A percentile compares a stretch with the other conserved stretches of the same genome.
These are phyloP conservation scores for Tuber indicum DNA, from an alignment of 495 filamentous ascomycete species.

Conservation along the genomic window DNA sequence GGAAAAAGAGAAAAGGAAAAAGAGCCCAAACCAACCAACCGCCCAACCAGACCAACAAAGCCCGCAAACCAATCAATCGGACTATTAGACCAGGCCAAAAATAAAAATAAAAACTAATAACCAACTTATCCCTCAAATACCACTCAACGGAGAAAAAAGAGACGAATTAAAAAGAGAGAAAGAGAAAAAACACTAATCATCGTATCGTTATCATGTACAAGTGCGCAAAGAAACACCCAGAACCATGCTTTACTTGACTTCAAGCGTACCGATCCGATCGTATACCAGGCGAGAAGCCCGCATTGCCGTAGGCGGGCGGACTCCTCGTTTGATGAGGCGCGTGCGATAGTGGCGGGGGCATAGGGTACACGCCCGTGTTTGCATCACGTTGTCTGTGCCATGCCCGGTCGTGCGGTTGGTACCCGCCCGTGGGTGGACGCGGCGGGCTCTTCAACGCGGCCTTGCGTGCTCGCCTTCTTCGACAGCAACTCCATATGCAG, in stretches of 20 bases:
- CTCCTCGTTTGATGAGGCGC: constrained; percentile 12
- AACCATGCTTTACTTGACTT: constrained; percentile 19
- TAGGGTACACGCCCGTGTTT: constrained; percentile 15
- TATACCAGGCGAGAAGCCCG: constrained; percentile 12
- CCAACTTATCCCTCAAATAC: not conserved
- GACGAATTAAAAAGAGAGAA: not conserved
- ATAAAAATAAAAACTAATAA: not conserved
- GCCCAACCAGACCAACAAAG: not conserved
- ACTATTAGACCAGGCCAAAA: not conserved
- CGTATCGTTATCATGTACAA: constrained; percentile 7
- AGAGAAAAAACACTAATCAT: constrained; percentile 3
- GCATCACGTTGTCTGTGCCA: constrained; percentile 19
- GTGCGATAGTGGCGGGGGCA: constrained; percentile 14
- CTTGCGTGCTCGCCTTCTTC: constrained; percentile 41
- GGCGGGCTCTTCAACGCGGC: constrained; percentile 31
- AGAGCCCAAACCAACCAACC: not conserved
- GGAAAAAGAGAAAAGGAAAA: constrained; percentile 5
- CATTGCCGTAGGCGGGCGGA: constrained; percentile 10
- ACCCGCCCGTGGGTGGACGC: constrained; percentile 18
- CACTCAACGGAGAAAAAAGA: constrained; percentile 2
- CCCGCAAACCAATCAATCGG: not conserved
- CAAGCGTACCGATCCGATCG: constrained; percentile 24
- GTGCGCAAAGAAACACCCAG: constrained; percentile 43
- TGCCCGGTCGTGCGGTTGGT: constrained; percentile 18
- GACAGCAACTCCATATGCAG: constrained; percentile 56